Conservation (phyloP, 1,284 basidiomycete genomes). For the Sporisorium sorghi region DNA sequence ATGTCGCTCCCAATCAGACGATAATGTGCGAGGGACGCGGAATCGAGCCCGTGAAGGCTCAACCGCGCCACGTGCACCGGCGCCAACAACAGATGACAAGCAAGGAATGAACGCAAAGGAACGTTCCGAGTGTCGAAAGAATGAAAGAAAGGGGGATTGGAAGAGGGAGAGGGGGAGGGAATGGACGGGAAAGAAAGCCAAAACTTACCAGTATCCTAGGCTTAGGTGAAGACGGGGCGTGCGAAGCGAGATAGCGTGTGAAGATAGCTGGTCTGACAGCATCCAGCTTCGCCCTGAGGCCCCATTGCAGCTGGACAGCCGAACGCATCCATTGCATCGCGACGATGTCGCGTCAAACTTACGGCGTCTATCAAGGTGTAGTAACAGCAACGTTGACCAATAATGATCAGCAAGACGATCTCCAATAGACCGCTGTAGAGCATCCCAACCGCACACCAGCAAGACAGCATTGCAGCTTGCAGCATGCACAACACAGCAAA, state of each 20-base stretch:
- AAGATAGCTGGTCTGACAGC: neutral
- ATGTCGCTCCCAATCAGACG: slow-evolving; percentile 61
- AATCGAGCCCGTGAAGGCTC: slow-evolving; percentile 28
- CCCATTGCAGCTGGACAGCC: neutral
- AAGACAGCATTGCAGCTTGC: neutral
- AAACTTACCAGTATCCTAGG: slow-evolving; percentile 39
- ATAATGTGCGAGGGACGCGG: slow-evolving; percentile 52
- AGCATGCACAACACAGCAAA: no score
- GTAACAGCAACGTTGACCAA: neutral
- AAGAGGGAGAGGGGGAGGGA: neutral
- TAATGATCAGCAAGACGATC: slow-evolving; percentile 6
- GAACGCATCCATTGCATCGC: slow-evolving; percentile 25
- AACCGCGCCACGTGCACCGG: slow-evolving; percentile 54
- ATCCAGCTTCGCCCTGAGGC: neutral
- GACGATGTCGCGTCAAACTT: neutral
- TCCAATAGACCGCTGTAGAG: no score
- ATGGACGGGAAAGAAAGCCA: neutral
- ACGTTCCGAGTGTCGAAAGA: neutral
- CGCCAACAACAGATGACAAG: slow-evolving; percentile 23
- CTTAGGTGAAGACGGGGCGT: neutral
- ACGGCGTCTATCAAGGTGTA: neutral
- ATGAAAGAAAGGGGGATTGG: neutral
- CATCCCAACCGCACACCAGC: neutral
- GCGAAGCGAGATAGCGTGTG: neutral
- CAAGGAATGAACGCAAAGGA: neutral